Evolutionary conservation across 257 asterid genomes (phyloP).

Genomic region (Marsdenia floribunda): DNA sequence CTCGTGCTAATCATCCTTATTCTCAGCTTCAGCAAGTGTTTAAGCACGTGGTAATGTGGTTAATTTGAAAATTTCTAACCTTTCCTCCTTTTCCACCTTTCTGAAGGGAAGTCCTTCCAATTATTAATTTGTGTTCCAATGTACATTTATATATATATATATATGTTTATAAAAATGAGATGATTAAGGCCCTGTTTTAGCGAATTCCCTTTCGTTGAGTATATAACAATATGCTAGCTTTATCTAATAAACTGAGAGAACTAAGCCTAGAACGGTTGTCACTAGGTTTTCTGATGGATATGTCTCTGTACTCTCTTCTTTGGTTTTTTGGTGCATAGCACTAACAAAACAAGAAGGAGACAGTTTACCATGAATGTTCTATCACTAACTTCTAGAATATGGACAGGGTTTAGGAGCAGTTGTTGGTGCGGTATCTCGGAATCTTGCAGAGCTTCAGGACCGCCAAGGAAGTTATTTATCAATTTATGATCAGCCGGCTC

Average conservation of each 20-base stretch:
- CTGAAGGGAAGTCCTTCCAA: neutral
- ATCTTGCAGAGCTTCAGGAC: conserved; percentile 92
- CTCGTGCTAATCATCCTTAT: conserved; percentile 98
- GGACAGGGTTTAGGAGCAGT: conserved; percentile 96
- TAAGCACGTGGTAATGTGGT: conserved; percentile 89
- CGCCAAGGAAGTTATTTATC: conserved; percentile 97
- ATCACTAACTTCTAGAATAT: conserved; percentile 20
- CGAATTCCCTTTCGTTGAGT: neutral
- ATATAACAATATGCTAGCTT: neutral
- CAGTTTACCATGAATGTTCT: neutral
- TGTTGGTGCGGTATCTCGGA: conserved; percentile 96
- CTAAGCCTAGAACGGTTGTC: neutral
- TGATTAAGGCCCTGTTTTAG: neutral
- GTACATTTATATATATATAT: neutral
- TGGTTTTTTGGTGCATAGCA: neutral
- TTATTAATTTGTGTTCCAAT: neutral
- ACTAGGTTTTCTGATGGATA: neutral
- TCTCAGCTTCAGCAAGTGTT: conserved; percentile 97
- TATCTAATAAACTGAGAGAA: neutral
- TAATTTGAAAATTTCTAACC: conserved; percentile 1
- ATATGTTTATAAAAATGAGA: neutral
- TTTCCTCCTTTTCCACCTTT: neutral
- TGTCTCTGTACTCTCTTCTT: neutral
- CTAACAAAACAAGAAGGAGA: neutral
- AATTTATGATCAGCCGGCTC: conserved; percentile 85